Percentiles rank a stretch among this genome's conserved stretches.
phyloP scores from a whole-genome alignment of 805 yeast species.

The Cyberlindnera veronae region DNA sequence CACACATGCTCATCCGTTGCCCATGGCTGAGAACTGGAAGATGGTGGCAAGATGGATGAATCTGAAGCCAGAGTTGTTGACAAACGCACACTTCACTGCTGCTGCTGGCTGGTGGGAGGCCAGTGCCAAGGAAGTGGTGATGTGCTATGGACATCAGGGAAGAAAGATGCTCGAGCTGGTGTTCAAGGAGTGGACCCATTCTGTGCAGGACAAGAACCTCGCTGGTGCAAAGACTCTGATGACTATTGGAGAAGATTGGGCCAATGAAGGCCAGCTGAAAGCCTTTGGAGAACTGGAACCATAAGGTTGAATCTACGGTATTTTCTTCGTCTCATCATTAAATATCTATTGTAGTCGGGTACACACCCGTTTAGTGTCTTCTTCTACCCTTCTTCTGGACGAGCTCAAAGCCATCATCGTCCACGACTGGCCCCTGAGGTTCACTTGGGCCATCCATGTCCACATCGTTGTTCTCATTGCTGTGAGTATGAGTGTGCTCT shows the following conservation, averaged over 20 bases:
- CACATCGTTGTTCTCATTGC: slow-evolving; percentile 27
- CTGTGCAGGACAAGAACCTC: slow-evolving; percentile 47
- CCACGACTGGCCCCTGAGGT: slow-evolving; percentile 63
- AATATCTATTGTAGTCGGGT: neutral
- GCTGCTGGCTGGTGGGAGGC: slow-evolving; percentile 93
- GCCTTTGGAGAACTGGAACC: neutral
- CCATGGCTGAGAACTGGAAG: slow-evolving; percentile 60
- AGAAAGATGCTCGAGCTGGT: slow-evolving; percentile 51
- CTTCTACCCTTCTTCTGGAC: slow-evolving; percentile 73
- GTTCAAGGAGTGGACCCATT: slow-evolving; percentile 49
- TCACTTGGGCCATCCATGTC: slow-evolving; percentile 37
- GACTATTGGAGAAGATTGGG: slow-evolving; percentile 81
- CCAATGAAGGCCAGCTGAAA: slow-evolving; percentile 15
- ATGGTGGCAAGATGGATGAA: slow-evolving; percentile 73
- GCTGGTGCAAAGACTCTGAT: slow-evolving; percentile 79
- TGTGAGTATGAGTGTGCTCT: slow-evolving; percentile 21
- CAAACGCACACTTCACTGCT: slow-evolving; percentile 68
- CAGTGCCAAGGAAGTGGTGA: slow-evolving; percentile 52
- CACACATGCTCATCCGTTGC: slow-evolving; percentile 46
- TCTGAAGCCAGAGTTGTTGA: slow-evolving; percentile 43
- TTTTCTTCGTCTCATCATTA: too few relatives aligned
- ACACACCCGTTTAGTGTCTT: slow-evolving; percentile 24
- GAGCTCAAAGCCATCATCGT: slow-evolving; percentile 92
- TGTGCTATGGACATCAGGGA: slow-evolving; percentile 67
- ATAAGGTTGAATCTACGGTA: neutral